Conservation (phyloP, 441 rosid genomes). For the Viola pubescens region DNA sequence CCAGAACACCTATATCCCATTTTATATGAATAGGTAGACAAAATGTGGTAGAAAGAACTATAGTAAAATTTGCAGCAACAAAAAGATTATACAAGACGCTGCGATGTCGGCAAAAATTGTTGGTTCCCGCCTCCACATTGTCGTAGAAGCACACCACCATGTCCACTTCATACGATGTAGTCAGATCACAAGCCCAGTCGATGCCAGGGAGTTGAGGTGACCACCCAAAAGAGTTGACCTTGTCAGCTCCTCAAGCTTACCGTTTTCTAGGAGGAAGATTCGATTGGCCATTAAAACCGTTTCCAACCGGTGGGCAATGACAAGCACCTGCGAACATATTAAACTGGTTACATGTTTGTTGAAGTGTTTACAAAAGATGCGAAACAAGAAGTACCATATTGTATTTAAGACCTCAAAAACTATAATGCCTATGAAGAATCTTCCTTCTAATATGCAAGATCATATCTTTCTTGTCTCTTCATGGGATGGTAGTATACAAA, state of each 20-base stretch:
- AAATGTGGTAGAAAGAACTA: too few species aligned
- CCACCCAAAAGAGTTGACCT: slow-evolving; percentile 38
- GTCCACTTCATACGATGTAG: not conserved
- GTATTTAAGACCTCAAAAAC: too few species aligned
- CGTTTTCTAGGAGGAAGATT: slow-evolving; percentile 49
- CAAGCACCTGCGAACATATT: slow-evolving; percentile 42
- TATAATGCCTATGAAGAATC: too few species aligned
- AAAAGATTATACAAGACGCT: too few species aligned
- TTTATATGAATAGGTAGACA: too few species aligned
- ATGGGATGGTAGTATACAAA: too few species aligned
- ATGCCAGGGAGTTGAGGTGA: slow-evolving; percentile 24
- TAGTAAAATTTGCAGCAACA: too few species aligned
- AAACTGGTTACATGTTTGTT: slow-evolving; percentile 4
- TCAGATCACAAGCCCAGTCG: slow-evolving; percentile 53
- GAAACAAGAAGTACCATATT: too few species aligned
- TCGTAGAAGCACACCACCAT: not conserved
- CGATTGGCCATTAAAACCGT: slow-evolving; percentile 77
- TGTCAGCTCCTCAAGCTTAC: slow-evolving; percentile 59
- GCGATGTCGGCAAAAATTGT: too few species aligned
- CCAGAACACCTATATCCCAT: too few species aligned
- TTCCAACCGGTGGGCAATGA: slow-evolving; percentile 86
- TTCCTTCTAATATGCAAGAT: too few species aligned
- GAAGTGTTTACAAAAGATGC: not conserved
- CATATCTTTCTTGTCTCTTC: too few species aligned
- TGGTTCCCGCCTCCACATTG: not conserved